Conservation (phyloP, 768 basidiomycete genomes). For the Tulasnella sp. region DNA sequence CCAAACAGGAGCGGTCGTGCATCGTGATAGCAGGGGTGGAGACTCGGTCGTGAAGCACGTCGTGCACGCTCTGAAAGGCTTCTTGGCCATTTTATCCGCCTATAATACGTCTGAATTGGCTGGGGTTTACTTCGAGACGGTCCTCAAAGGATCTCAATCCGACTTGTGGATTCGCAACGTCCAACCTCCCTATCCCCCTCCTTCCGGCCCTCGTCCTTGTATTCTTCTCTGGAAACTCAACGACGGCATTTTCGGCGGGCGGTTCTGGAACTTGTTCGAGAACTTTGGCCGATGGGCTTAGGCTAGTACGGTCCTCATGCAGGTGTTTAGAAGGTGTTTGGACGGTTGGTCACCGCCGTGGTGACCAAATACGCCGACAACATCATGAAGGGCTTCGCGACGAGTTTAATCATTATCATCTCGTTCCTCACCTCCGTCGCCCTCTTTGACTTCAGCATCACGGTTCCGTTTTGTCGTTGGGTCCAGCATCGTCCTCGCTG, state of each 20-base stretch:
- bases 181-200: slow-evolving; percentile 86
- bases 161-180: slow-evolving; percentile 97
- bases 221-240: slow-evolving; percentile 42
- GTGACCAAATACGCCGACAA: slow-evolving; percentile 94
- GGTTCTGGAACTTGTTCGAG: slow-evolving; percentile 49
- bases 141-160: slow-evolving; percentile 77
- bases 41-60: slow-evolving; percentile 32
- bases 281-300: slow-evolving; percentile 91
- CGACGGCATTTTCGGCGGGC: slow-evolving; percentile 28
- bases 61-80: slow-evolving; percentile 79
- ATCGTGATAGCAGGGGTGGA: background rate
- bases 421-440: slow-evolving; percentile 88
- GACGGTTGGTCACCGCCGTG: slow-evolving; percentile 83
- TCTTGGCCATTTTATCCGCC: slow-evolving; percentile 79
- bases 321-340: slow-evolving; percentile 88
- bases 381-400: slow-evolving; percentile 90
- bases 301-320: slow-evolving; percentile 78
- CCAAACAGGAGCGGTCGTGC: slow-evolving; percentile 43
- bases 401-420: slow-evolving; percentile 86
- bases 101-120: slow-evolving; percentile 95
- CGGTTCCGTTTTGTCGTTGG: slow-evolving; percentile 81
- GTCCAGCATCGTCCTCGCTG: slow-evolving; percentile 70
- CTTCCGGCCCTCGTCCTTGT: slow-evolving; percentile 79
- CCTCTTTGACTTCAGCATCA: slow-evolving; percentile 84
- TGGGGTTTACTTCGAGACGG: slow-evolving; percentile 98